phyloP scores from a whole-genome alignment of 163 green algal species.

The Prototheca cutis region DNA sequence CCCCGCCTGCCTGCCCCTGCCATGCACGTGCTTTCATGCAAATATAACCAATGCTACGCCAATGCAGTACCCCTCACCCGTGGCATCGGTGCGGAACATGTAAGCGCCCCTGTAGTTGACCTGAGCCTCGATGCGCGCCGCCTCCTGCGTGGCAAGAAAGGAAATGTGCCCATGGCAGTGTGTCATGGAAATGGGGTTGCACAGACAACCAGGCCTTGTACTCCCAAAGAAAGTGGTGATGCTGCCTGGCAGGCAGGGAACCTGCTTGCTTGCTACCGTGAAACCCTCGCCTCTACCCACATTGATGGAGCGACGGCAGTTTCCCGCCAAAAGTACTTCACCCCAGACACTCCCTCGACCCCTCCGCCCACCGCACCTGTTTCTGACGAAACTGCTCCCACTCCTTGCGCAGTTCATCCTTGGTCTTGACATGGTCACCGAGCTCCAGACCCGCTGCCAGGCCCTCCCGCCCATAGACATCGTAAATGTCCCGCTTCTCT shows the following conservation, averaged over 20 bases:
- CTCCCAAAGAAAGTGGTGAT: no score
- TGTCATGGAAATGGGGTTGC: not conserved
- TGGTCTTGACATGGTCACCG: conserved; percentile 36
- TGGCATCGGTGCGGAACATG: conserved; percentile 37
- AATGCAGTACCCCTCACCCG: conserved; percentile 10
- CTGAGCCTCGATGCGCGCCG: conserved; percentile 13
- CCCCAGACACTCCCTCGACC: not conserved
- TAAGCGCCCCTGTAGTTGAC: conserved; percentile 49
- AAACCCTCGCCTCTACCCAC: no score
- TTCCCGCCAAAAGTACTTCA: no score
- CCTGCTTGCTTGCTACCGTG: no score
- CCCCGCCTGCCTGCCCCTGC: no score
- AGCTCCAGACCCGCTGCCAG: conserved; percentile 44
- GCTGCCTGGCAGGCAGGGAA: no score
- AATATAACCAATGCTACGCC: no score
- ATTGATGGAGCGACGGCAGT: no score
- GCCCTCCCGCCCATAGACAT: conserved; percentile 72
- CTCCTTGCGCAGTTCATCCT: conserved; percentile 47
- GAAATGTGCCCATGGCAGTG: not conserved
- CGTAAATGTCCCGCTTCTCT: conserved; percentile 63
- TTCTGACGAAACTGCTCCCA: conserved; percentile 57
- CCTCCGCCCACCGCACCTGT: conserved; percentile 12
- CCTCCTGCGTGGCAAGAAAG: conserved; percentile 6
- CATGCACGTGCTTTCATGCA: no score
- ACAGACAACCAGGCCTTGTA: not conserved